Percentiles rank a stretch among this genome's conserved stretches.
Evolutionary conservation across 2,329 filamentous ascomycete genomes (phyloP).

Genomic region (Colletotrichum somersetense): DNA sequence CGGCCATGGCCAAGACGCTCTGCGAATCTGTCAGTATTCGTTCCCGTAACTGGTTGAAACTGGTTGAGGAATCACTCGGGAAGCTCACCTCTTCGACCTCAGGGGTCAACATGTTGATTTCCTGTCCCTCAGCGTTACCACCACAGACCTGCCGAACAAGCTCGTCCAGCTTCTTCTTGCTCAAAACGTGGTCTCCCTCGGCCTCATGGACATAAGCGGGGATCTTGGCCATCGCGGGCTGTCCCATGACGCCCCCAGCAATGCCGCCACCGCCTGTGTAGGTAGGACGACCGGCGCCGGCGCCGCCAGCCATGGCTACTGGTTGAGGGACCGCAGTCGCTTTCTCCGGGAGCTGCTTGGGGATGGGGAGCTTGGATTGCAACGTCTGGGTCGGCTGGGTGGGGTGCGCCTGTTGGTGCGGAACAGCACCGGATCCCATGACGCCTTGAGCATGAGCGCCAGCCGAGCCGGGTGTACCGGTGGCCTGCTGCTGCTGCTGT

Average conservation of each 20-base stretch:
- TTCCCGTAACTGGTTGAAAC: conserved; percentile 7
- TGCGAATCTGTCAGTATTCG: conserved; percentile 52
- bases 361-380: conserved; percentile 81
- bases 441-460: conserved; percentile 50
- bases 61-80: not conserved
- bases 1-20: conserved; percentile 89
- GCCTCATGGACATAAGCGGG: conserved; percentile 90
- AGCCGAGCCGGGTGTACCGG: conserved; percentile 48
- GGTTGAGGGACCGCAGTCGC: conserved; percentile 79
- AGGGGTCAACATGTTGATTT: conserved; percentile 83
- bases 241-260: conserved; percentile 85
- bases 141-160: conserved; percentile 94
- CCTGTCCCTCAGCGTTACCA: conserved; percentile 77
- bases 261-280: conserved; percentile 82
- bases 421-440: conserved; percentile 48
- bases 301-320: conserved; percentile 75
- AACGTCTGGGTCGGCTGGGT: conserved; percentile 56
- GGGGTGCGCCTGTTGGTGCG: conserved; percentile 63
- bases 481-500: conserved; percentile 32
- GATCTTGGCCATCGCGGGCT: conserved; percentile 85
- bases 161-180: conserved; percentile 97
- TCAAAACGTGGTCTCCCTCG: conserved; percentile 92
- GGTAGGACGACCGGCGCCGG: conserved; percentile 80
- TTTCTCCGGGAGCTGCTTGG: conserved; percentile 78
- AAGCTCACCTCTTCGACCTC: conserved; percentile 91